Base-by-base conservation (phyloP, 1,139 yeast species). In the Kodamaea alishanica region DNA sequence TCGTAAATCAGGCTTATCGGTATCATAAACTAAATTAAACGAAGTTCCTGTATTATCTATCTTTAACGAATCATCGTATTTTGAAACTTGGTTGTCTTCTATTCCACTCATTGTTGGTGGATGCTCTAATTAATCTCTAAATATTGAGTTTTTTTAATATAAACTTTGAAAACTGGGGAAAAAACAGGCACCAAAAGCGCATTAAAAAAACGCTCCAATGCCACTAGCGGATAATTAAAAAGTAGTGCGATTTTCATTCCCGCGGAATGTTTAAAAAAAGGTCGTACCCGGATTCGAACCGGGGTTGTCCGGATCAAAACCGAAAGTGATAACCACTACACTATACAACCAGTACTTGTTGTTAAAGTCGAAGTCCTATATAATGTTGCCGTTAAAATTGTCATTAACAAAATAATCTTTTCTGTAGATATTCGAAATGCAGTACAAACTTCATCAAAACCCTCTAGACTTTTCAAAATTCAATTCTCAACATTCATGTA, bases 261-360 rank as follows among this genome's bases (percentile, higher is more conserved):
- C 20, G 20, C 20, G 20, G 20, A 15, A 15, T 24, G 22, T 23
- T 22, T 12, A 42, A 43, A 37, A 23, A 26, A 29, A 81, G 89
- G 88, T 82, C 88, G 79, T 79, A 79, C 88, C 89, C 89, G 89
- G 90, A 81, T 81, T 83, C 90, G 90, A 84, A 83, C 90, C 83
- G 89, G 89, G 88, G 92, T 84, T 80, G 79, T 73, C 68, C 81
- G 89, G 88, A 81, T 67, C 74, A 68, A 61, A 68, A 67, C 74
- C 73, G 61, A 63, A 60, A 54, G 73, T 68, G 74, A 68, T 68
- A 65, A 67, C 74, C 73, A 64, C 74, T 68, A 68, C 74, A 67
- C 73, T 67, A 68, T 62, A 61, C 67, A 66, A 67, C 73, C 73
- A 9, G 4, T 24, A 24, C 26, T n/a, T 6, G 15, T 10, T 29